A percentile compares a stretch with the other conserved stretches of the same genome.
Conservation (phyloP, 768 basidiomycete genomes). For the Holtermanniella nyarrowii region DNA sequence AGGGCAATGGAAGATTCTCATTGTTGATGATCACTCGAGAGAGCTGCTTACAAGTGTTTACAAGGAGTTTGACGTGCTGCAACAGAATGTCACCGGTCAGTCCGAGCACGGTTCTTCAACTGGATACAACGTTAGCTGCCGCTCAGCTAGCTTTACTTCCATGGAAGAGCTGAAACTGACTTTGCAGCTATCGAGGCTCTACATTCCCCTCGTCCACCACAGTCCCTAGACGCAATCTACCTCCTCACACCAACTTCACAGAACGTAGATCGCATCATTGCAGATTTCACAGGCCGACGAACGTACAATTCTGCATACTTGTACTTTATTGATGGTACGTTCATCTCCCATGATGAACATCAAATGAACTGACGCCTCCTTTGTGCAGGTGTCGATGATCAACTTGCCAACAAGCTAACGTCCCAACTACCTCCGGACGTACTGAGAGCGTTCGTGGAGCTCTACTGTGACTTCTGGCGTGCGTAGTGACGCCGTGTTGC, state of each 20-base stretch:
- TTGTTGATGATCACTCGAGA: slow-evolving; percentile 88
- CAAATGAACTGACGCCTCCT: slow-evolving; percentile 1
- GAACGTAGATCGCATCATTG: slow-evolving; percentile 83
- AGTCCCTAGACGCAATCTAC: slow-evolving; percentile 86
- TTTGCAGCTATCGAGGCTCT: slow-evolving; percentile 80
- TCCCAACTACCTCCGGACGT: slow-evolving; percentile 65
- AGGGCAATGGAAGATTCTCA: slow-evolving; percentile 90
- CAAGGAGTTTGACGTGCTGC: slow-evolving; percentile 85
- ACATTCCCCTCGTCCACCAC: slow-evolving; percentile 66
- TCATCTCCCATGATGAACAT: not conserved
- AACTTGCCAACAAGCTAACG: slow-evolving; percentile 63
- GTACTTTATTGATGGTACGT: slow-evolving; percentile 83
- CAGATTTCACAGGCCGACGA: slow-evolving; percentile 63
- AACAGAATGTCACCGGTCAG: slow-evolving; percentile 93
- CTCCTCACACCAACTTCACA: slow-evolving; percentile 87
- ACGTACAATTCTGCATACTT: slow-evolving; percentile 76
- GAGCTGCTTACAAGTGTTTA: slow-evolving; percentile 71
- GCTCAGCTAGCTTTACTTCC: not conserved
- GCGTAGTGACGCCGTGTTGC: slow-evolving; percentile 31
- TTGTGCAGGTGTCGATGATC: slow-evolving; percentile 60
- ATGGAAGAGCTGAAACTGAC: not conserved
- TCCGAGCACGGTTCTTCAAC: slow-evolving; percentile 11
- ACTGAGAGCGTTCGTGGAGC: slow-evolving; percentile 67
- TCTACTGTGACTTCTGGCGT: slow-evolving; percentile 93
- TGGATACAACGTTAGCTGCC: too few species aligned